Evolutionary conservation across 345 rosid genomes (phyloP).

Genomic region (Corchorus capsularis): DNA sequence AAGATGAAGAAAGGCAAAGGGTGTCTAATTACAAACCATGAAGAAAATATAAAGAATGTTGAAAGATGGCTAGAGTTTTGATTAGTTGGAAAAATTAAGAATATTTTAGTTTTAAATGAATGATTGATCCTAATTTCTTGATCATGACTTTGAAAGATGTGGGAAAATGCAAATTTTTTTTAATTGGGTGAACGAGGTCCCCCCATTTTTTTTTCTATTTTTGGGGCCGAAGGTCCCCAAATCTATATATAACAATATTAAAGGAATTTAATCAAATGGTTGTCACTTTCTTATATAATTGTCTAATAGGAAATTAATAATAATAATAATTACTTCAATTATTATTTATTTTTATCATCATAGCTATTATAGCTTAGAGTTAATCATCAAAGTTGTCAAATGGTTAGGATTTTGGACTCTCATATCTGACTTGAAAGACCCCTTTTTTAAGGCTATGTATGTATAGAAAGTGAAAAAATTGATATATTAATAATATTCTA

Average conservation of each 20-base stretch:
- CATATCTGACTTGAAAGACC: background rate
- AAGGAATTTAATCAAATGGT: background rate
- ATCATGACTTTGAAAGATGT: too few relatives aligned
- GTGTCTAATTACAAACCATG: too few relatives aligned
- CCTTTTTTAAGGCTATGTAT: background rate
- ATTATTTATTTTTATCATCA: background rate
- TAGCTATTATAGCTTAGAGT: background rate
- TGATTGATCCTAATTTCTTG: too few relatives aligned
- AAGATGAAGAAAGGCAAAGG: too few relatives aligned
- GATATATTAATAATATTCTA: background rate
- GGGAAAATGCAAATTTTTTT: too few relatives aligned
- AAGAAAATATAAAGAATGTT: too few relatives aligned
- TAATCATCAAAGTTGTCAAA: background rate
- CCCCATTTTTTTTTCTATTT: too few relatives aligned
- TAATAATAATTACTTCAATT: background rate
- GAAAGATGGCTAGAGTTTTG: too few relatives aligned
- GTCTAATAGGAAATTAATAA: background rate
- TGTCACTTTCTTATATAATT: background rate
- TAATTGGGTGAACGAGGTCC: background rate
- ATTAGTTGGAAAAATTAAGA: too few relatives aligned
- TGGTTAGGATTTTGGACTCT: background rate
- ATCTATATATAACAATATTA: too few relatives aligned
- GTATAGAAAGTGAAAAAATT: background rate
- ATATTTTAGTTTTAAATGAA: too few relatives aligned
- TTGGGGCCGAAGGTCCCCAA: too few relatives aligned